Conservation (phyloP, 768 basidiomycete species). For the Mycena amicta region DNA sequence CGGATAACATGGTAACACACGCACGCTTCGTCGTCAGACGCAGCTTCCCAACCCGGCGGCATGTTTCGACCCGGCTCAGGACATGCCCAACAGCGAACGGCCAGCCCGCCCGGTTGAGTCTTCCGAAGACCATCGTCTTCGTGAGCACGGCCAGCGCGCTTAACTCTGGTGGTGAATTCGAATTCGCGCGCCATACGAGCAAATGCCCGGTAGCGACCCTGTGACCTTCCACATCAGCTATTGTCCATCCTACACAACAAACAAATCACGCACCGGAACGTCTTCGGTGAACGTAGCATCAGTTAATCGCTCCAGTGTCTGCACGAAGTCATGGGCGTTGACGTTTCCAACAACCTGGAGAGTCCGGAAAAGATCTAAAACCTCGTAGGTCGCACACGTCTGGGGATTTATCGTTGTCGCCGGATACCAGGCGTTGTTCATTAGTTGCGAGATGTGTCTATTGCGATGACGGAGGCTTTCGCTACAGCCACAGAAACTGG, state of each 20-base stretch:
- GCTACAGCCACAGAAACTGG: too few species aligned
- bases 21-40: background rate
- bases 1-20: background rate
- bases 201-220: slow-evolving; percentile 15
- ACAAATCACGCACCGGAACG: slow-evolving; percentile 1
- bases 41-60: slow-evolving; percentile 20
- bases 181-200: background rate
- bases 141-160: slow-evolving; percentile 4
- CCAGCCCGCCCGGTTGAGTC: background rate
- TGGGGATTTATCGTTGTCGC: background rate
- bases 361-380: background rate
- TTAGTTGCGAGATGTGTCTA: too few species aligned
- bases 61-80: slow-evolving; percentile 22
- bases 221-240: too few species aligned
- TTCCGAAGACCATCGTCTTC: background rate
- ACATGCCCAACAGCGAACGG: slow-evolving; percentile 26
- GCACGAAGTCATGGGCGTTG: slow-evolving; percentile 3
- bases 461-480: too few species aligned
- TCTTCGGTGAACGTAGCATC: background rate
- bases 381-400: background rate
- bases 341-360: background rate
- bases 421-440: too few species aligned
- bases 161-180: background rate
- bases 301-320: slow-evolving; percentile 4
- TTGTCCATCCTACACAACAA: background rate